phyloP scores from a whole-genome alignment of 2,329 filamentous ascomycete species.

The Penicillium aurantiogriseum region DNA sequence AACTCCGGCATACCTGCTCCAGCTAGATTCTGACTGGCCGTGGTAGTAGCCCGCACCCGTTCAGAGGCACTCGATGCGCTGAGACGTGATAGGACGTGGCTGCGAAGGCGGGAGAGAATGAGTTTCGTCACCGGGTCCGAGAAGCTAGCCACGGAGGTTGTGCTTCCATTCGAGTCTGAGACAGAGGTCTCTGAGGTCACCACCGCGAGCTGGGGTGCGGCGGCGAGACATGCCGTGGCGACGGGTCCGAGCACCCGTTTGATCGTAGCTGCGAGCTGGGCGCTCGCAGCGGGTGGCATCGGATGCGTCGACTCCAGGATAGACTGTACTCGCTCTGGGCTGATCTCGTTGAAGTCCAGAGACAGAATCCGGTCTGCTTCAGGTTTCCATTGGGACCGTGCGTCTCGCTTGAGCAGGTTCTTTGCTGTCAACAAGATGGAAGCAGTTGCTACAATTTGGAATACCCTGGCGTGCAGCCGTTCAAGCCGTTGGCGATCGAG shows the following conservation, averaged over 20 bases:
- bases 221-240: slow-evolving; percentile 37
- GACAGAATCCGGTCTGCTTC: slow-evolving; percentile 60
- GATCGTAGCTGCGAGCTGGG: slow-evolving; percentile 48
- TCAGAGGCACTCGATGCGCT: slow-evolving; percentile 61
- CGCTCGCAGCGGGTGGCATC: slow-evolving; percentile 47
- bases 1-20: slow-evolving; percentile 63
- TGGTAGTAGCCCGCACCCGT: slow-evolving; percentile 56
- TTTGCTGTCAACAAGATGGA: slow-evolving; percentile 64
- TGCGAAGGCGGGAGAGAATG: slow-evolving; percentile 58
- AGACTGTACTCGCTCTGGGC: slow-evolving; percentile 43
- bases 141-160: slow-evolving; percentile 43
- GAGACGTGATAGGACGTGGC: slow-evolving; percentile 55
- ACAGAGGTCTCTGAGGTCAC: slow-evolving; percentile 62
- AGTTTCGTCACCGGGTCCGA: slow-evolving; percentile 62
- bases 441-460: slow-evolving; percentile 60
- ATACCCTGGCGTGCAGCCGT: slow-evolving; percentile 53
- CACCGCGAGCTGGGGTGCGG: slow-evolving; percentile 26
- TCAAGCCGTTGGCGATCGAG: slow-evolving; percentile 56
- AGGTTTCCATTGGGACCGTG: slow-evolving; percentile 62
- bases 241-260: slow-evolving; percentile 57
- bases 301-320: slow-evolving; percentile 50
- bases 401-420: slow-evolving; percentile 64
- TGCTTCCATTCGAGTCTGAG: slow-evolving; percentile 9
- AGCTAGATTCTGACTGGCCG: slow-evolving; percentile 59
- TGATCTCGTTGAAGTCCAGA: slow-evolving; percentile 45